Evolutionary conservation across 1,284 basidiomycete species (phyloP), one percentile per base, ranked within the genome.

Genomic region (Pholiota adiposa): DNA sequence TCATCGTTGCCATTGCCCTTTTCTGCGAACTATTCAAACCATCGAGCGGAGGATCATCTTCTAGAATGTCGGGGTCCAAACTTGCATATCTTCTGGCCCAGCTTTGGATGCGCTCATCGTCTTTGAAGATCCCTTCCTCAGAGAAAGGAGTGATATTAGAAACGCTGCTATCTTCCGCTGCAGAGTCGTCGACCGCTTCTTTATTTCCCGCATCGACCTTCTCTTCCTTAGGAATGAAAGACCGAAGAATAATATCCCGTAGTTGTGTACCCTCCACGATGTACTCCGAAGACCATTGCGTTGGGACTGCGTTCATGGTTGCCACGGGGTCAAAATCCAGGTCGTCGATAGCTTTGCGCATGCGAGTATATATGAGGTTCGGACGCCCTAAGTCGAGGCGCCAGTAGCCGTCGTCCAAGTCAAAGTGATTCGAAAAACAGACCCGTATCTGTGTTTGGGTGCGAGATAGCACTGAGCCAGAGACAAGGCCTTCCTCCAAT

Each of bases 1-100:
- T 81, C 91, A 97, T 96, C 77, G 88, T 84, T 1, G 94, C 95
- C 51, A 96, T 86, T 0, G 96, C 96, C 57, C 86, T 79, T 55
- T 85, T 82, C 73, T 98, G 95, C n/a, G 89, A 90, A 9, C 74
- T 70, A 70, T 97, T 97, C 64, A 97, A 73, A 0, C 79, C 80
- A 0, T 70, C 63, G 0, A 97, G 72, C 1, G 80, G 73, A 0
- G 95, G 95, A 74, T 97, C 96, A 6, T 93, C 93, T 58, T 93
- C 89, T 1, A 95, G 75, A 0, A 79, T 75, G 25, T 95, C 67
- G 0, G 94, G 92, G 52, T 85, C 72, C 18, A 77, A 73, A n/a
- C 75, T 75, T 16, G 82, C 78, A 72, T 94, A 87, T 49, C 93
- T 79, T 52, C 73, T 75, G 2, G 86, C 87, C 93, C 93, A 95